Evolutionary conservation across 495 filamentous ascomycete genomes (phyloP).

Genomic region (Xylaria castorea): DNA sequence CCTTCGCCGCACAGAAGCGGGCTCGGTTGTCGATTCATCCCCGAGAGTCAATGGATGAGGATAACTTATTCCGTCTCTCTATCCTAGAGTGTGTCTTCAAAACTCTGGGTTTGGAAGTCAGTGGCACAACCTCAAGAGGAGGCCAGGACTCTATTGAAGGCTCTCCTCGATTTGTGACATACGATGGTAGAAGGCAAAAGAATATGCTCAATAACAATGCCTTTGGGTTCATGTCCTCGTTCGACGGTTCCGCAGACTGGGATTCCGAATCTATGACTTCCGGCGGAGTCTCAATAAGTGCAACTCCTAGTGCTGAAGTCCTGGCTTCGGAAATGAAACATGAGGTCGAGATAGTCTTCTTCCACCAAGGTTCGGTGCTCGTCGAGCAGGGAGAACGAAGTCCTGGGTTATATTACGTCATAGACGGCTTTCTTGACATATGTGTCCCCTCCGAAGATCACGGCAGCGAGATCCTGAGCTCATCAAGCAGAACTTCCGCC

Average conservation of each 20-base stretch:
- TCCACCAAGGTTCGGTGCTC: constrained; percentile 92
- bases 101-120: constrained; percentile 80
- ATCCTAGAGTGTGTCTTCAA: constrained; percentile 96
- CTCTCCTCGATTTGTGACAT: constrained; percentile 84
- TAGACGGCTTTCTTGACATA: constrained; percentile 96
- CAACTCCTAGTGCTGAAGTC: constrained; percentile 53
- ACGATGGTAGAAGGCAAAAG: constrained; percentile 83
- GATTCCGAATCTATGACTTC: constrained; percentile 87
- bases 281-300: constrained; percentile 54
- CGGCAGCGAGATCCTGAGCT: constrained; percentile 44
- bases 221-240: constrained; percentile 93
- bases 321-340: constrained; percentile 78
- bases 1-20: constrained; percentile 64
- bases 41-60: constrained; percentile 82
- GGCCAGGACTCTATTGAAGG: constrained; percentile 73
- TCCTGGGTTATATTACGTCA: constrained; percentile 95
- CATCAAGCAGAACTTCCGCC: constrained; percentile 42
- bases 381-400: constrained; percentile 97
- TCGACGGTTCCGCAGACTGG: constrained; percentile 79
- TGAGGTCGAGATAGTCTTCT: constrained; percentile 98
- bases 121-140: constrained; percentile 67
- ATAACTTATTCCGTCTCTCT: constrained; percentile 84
- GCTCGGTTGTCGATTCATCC: constrained; percentile 63
- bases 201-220: constrained; percentile 82
- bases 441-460: constrained; percentile 57